phyloP scores from a whole-genome alignment of 192 early-diverging fungal species.

The Coemansia sp. region DNA sequence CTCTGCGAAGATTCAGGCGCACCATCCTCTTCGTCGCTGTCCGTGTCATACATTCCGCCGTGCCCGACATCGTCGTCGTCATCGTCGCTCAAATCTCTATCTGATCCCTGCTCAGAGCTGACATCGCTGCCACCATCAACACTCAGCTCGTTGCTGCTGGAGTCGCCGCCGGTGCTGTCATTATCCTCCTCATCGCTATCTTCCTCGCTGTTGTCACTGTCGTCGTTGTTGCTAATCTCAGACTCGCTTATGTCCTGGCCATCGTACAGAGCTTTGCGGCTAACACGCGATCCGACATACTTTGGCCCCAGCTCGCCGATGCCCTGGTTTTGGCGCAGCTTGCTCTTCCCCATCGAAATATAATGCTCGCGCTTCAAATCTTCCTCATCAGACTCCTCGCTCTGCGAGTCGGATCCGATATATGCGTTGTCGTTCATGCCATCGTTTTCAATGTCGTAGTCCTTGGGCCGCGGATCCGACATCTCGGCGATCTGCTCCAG shows the following conservation, averaged over 20 bases:
- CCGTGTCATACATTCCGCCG: slow-evolving; percentile 10
- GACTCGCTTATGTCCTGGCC: slow-evolving; percentile 1
- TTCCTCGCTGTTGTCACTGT: slow-evolving; percentile 38
- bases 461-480: slow-evolving; percentile 51
- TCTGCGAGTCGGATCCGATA: slow-evolving; percentile 50
- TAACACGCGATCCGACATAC: slow-evolving; percentile 64
- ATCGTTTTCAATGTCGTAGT: slow-evolving; percentile 70
- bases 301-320: slow-evolving; percentile 68
- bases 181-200: slow-evolving; percentile 15
- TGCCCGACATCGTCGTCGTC: slow-evolving; percentile 24
- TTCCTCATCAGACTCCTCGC: slow-evolving; percentile 49
- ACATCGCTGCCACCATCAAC: slow-evolving; percentile 10
- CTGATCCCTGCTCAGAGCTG: no score
- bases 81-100: slow-evolving; percentile 45
- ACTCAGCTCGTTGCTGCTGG: slow-evolving; percentile 30
- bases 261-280: slow-evolving; percentile 61
- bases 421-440: slow-evolving; percentile 50
- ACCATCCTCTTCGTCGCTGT: slow-evolving; percentile 16
- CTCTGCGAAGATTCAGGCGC: slow-evolving; percentile 43
- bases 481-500: slow-evolving; percentile 49
- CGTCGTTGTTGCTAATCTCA: slow-evolving; percentile 10
- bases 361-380: slow-evolving; percentile 62
- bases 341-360: slow-evolving; percentile 67
- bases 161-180: slow-evolving; percentile 20
- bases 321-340: slow-evolving; percentile 56